Conservation (phyloP, 192 early-diverging fungal species). For the Mortierella hygrophila region DNA sequence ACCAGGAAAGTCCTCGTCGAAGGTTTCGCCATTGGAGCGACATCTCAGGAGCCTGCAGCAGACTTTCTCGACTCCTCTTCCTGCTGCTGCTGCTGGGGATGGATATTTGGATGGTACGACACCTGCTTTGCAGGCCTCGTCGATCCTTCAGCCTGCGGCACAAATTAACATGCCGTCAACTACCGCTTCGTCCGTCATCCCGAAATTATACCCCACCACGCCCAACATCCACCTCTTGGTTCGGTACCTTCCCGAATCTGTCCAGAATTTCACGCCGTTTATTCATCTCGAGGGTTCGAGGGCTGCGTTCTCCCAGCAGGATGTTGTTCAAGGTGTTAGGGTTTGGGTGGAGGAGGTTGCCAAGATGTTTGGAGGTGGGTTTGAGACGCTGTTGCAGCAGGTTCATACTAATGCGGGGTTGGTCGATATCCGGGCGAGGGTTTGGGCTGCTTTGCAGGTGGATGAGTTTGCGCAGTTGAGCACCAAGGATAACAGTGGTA, state of each 20-base stretch:
- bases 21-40: slow-evolving; percentile 45
- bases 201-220: slow-evolving; percentile 65
- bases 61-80: slow-evolving; percentile 47
- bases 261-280: slow-evolving; percentile 67
- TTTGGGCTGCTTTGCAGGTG: slow-evolving; percentile 53
- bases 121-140: background rate
- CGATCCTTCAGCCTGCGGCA: slow-evolving; percentile 1
- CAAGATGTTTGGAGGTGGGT: slow-evolving; percentile 33
- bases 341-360: slow-evolving; percentile 55
- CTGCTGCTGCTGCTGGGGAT: background rate
- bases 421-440: slow-evolving; percentile 47
- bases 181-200: slow-evolving; percentile 20
- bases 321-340: slow-evolving; percentile 30
- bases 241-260: slow-evolving; percentile 66
- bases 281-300: slow-evolving; percentile 46
- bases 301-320: slow-evolving; percentile 50
- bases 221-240: slow-evolving; percentile 69
- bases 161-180: slow-evolving; percentile 4
- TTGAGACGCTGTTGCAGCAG: slow-evolving; percentile 43
- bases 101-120: background rate
- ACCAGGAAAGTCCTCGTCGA: background rate
- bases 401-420: slow-evolving; percentile 41
- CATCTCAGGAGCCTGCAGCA: slow-evolving; percentile 55
- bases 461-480: slow-evolving; percentile 50
- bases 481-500: background rate